Percentiles rank a stretch among this genome's conserved stretches.
Evolutionary conservation across 305 asterid species (phyloP).

Genomic region (Solanum hybrid): DNA sequence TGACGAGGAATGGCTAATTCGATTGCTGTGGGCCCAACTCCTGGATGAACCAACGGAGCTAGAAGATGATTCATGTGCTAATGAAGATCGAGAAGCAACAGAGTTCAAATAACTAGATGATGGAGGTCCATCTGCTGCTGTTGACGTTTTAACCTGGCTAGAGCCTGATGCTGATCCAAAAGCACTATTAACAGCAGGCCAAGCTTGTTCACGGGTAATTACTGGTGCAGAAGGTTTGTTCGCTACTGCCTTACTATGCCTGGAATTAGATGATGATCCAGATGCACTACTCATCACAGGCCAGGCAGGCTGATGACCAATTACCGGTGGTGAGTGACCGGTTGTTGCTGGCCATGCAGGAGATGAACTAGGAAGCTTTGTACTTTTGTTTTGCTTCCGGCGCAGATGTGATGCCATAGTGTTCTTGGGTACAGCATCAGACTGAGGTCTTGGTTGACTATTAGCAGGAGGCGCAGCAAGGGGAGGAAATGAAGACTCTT

Average conservation of each 20-base stretch:
- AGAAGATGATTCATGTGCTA: background rate
- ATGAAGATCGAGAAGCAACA: conserved; percentile 13
- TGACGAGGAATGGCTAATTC: conserved; percentile 65
- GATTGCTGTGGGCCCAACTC: conserved; percentile 32
- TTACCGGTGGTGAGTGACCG: conserved; percentile 23
- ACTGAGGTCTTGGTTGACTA: conserved; percentile 42
- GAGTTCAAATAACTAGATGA: conserved; percentile 17
- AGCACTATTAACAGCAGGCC: conserved; percentile 23
- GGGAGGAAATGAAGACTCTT: conserved; percentile 84
- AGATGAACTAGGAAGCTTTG: conserved; percentile 28
- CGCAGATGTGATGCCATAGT: conserved; percentile 76
- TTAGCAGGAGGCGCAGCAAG: conserved; percentile 43
- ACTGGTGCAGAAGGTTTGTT: conserved; percentile 29
- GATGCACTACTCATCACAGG: conserved; percentile 51
- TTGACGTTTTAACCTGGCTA: conserved; percentile 7
- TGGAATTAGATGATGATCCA: conserved; percentile 47
- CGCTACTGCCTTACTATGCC: conserved; percentile 26
- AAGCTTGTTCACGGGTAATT: conserved; percentile 22
- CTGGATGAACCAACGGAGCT: conserved; percentile 38
- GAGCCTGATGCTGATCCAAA: conserved; percentile 10
- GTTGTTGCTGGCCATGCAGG: conserved; percentile 43
- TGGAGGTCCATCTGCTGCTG: conserved; percentile 7
- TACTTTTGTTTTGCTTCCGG: conserved; percentile 30
- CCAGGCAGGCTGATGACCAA: conserved; percentile 39
- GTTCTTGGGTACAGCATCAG: conserved; percentile 33